Base-by-base conservation (phyloP, 306 rosid genomes). In the Trichosanthes cucumerina region DNA sequence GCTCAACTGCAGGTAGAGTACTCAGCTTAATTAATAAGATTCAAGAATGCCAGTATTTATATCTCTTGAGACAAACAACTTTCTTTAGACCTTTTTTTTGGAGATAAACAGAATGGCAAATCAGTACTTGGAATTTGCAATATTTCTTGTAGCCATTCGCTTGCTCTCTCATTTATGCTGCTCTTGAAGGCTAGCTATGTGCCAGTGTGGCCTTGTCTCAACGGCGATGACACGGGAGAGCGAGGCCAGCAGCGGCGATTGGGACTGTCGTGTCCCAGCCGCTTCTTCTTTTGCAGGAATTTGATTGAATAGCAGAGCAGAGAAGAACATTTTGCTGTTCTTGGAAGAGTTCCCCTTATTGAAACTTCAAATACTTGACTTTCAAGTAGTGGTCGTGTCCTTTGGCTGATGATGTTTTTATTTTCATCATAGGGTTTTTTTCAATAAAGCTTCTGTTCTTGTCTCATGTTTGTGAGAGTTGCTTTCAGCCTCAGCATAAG, bases 311-410 rank as follows among this genome's bases (percentile, higher is more conserved):
- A 43, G 36, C 19, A 68, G 16, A 38, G 53, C 31, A 23, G 2
- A 70, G 56, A 70, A 70, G 56, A 70, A 44, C 57, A 70, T 5
- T 21, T 70, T 43, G 38, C 36, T 44, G 76, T 70, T 46, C 56
- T 44, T 21, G 54, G 76, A 70, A 24, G 76, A 70, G 76, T 70
- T 70, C 76, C 76, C 75, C 57, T 28, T 70, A 15, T 44, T 70
- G 76, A 70, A 70, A 70, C 76, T 70, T 70, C 76, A 70, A 23
- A 9, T 10, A 0, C 75, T 9, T 68, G 11, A 43, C 56, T 12
- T 44, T 43, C 11, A 58, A 58, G 34, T 24, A 58, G 34, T 24
- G 64, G 4, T 21, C 1, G 11, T 39, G 31, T 39, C 31, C 75
- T 63, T 31, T 7, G 39, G 68, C 39, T 28, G 68, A 28, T 28